These are phyloP conservation scores for Phyllosticta capitalensis DNA, from an alignment of 2,329 filamentous ascomycete species.

Conservation along the genomic window DNA sequence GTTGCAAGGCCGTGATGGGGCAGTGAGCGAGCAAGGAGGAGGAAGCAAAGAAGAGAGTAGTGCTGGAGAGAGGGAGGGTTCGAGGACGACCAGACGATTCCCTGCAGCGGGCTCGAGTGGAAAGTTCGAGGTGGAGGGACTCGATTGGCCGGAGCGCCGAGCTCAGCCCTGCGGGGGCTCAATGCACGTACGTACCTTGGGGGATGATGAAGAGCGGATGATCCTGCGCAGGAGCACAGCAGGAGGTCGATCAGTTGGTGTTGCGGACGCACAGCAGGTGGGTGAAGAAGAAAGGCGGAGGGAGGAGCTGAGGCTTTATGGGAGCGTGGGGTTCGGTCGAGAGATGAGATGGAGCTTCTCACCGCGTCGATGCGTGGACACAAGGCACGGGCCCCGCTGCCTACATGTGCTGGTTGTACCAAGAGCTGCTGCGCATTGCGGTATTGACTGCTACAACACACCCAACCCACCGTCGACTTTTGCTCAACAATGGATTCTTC, in stretches of 20 bases:
- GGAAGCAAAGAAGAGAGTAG: background rate
- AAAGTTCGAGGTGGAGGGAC: slow-evolving; percentile 4
- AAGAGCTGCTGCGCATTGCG: background rate
- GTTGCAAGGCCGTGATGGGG: background rate
- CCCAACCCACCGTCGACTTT: too few relatives aligned
- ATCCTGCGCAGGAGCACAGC: background rate
- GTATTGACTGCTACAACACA: background rate
- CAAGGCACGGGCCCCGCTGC: background rate
- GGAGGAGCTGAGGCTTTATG: background rate
- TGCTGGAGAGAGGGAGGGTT: background rate
- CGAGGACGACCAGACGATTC: background rate
- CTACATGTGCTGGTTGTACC: background rate
- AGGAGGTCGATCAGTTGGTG: background rate
- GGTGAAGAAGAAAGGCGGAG: background rate
- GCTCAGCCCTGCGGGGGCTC: background rate
- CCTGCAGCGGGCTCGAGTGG: background rate
- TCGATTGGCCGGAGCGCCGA: slow-evolving; percentile 4
- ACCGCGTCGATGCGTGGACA: background rate
- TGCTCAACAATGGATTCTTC: too few relatives aligned
- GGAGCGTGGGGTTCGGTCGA: background rate
- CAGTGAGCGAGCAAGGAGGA: background rate
- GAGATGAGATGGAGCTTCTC: background rate
- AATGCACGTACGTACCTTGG: background rate
- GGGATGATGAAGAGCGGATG: background rate
- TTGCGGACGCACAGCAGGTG: background rate